Percentiles rank a stretch among this genome's conserved stretches.
phyloP scores from a whole-genome alignment of 2,329 filamentous ascomycete species.

The Monilinia polystroma region DNA sequence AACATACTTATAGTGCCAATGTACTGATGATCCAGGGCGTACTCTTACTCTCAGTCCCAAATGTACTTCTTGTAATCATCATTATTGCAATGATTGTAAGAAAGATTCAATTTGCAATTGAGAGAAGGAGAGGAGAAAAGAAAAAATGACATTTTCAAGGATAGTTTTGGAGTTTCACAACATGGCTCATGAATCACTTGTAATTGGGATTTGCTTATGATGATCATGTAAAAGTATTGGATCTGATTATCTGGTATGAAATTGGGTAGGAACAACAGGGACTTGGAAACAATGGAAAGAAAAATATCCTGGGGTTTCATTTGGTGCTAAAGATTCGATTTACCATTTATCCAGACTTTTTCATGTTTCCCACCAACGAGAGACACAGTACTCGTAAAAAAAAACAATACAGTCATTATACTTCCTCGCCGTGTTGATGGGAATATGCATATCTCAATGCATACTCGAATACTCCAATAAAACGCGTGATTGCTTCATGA shows the following conservation, averaged over 20 bases:
- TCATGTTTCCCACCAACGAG: neutral
- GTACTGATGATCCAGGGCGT: constrained; percentile 27
- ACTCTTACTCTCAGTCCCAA: constrained; percentile 27
- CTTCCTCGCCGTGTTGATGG: neutral
- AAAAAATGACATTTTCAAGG: neutral
- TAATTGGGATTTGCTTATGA: neutral
- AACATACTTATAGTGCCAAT: constrained; percentile 30
- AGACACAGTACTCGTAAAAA: constrained; percentile 2
- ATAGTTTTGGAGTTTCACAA: constrained; percentile 9
- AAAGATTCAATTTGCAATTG: neutral
- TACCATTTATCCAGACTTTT: neutral
- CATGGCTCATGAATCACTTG: neutral
- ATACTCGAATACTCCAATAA: too few species aligned
- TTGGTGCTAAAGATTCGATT: constrained; percentile 1
- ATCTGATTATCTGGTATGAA: neutral
- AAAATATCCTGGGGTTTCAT: neutral
- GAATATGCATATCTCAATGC: neutral
- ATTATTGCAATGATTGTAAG: constrained; percentile 28
- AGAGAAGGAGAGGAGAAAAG: neutral
- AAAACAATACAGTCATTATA: neutral
- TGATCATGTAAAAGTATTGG: constrained; percentile 16
- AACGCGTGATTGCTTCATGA: too few species aligned
- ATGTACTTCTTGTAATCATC: constrained; percentile 26
- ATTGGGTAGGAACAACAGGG: neutral
- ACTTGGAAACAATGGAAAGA: neutral